These are phyloP conservation scores for Aureobasidium sp. DNA, from an alignment of 2,329 filamentous ascomycete species.

Conservation along the genomic window DNA sequence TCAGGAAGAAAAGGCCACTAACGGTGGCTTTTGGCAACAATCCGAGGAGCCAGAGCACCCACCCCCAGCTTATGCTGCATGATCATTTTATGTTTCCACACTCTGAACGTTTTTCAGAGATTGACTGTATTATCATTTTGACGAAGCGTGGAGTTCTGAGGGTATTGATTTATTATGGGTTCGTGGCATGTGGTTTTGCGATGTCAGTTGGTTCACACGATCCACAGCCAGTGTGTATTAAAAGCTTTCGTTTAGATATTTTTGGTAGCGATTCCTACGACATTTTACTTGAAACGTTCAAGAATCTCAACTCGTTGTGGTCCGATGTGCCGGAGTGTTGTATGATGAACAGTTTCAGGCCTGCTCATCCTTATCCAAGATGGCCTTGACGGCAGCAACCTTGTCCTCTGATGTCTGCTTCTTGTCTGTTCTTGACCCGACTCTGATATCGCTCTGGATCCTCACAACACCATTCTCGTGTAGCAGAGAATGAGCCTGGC, in stretches of 20 bases:
- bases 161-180: background rate
- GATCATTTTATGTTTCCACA: slow-evolving; percentile 4
- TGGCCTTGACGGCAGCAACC: slow-evolving; percentile 52
- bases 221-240: slow-evolving; percentile 4
- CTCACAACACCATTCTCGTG: slow-evolving; percentile 69
- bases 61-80: slow-evolving; percentile 29
- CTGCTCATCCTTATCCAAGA: slow-evolving; percentile 34
- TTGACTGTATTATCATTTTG: background rate
- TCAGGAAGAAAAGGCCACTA: slow-evolving; percentile 66
- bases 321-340: background rate
- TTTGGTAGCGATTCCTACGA: background rate
- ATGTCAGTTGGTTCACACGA: background rate
- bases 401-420: slow-evolving; percentile 74
- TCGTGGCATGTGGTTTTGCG: background rate
- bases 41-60: slow-evolving; percentile 19
- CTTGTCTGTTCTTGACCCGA: slow-evolving; percentile 82
- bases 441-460: slow-evolving; percentile 81
- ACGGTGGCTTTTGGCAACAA: slow-evolving; percentile 17
- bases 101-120: background rate
- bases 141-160: background rate
- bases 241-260: background rate
- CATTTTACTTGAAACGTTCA: background rate
- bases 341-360: background rate
- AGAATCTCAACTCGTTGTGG: background rate
- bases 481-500: slow-evolving; percentile 73